Conservation (phyloP, 495 filamentous ascomycete species). For the Podospora fimiseda region DNA sequence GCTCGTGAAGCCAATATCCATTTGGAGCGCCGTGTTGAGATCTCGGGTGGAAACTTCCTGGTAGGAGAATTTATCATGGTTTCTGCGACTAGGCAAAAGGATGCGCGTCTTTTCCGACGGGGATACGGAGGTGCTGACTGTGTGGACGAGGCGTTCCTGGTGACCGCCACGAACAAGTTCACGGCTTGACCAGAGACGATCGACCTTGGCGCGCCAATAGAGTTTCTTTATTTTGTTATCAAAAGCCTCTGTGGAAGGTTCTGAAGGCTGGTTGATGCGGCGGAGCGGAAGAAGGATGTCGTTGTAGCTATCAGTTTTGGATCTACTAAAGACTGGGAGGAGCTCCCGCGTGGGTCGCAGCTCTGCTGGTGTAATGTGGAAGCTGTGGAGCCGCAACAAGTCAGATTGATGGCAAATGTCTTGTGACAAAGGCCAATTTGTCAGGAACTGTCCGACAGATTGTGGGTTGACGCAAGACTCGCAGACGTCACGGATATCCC, state of each 20-base stretch:
- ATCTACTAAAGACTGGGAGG: conserved; percentile 68
- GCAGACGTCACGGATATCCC: conserved; percentile 53
- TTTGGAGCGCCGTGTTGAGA: conserved; percentile 31
- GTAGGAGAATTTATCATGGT: conserved; percentile 28
- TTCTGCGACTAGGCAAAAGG: conserved; percentile 26
- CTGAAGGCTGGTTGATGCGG: conserved; percentile 25
- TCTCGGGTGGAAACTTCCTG: conserved; percentile 24
- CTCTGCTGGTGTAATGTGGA: conserved; percentile 59
- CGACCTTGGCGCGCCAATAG: conserved; percentile 56
- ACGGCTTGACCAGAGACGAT: conserved; percentile 21
- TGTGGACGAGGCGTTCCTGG: conserved; percentile 55
- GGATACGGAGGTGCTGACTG: conserved; percentile 47
- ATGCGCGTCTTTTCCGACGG: conserved; percentile 28
- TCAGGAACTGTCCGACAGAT: conserved; percentile 58
- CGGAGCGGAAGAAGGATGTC: conserved; percentile 81
- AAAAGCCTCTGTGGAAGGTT: conserved; percentile 28
- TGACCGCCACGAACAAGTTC: conserved; percentile 36
- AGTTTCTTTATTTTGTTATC: conserved; percentile 46
- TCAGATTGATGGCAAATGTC: conserved; percentile 78
- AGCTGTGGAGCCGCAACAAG: conserved; percentile 63
- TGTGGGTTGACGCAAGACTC: conserved; percentile 57
- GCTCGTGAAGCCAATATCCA: conserved; percentile 43
- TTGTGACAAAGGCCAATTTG: conserved; percentile 57
- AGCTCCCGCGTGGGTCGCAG: conserved; percentile 57
- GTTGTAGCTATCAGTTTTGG: conserved; percentile 56